Evolutionary conservation across 768 basidiomycete genomes (phyloP).

Genomic region (Panaeolus cyanescens): DNA sequence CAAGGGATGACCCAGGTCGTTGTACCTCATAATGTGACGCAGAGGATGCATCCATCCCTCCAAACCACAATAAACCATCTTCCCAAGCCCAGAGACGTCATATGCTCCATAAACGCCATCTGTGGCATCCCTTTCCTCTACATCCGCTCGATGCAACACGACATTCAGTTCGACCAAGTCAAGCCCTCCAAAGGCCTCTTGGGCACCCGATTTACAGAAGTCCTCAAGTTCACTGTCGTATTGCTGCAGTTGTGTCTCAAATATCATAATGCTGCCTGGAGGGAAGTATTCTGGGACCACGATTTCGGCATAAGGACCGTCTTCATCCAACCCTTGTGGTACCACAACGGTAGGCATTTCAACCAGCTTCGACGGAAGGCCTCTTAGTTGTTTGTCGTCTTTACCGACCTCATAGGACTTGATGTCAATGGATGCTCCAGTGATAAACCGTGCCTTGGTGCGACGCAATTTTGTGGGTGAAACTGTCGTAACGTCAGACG

Average conservation of each 20-base stretch:
- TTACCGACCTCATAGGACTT: constrained; percentile 54
- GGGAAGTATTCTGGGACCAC: constrained; percentile 87
- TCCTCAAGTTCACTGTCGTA: constrained; percentile 70
- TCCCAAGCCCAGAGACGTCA: constrained; percentile 72
- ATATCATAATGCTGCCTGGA: constrained; percentile 94
- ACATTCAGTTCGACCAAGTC: constrained; percentile 89
- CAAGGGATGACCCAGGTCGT: constrained; percentile 92
- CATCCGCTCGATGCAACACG: constrained; percentile 82
- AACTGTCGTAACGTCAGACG: constrained; percentile 46
- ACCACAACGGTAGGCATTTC: constrained; percentile 62
- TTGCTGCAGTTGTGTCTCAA: constrained; percentile 81
- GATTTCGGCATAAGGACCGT: constrained; percentile 77
- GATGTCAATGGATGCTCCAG: constrained; percentile 77
- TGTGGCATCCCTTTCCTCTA: constrained; percentile 91
- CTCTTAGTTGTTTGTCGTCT: constrained; percentile 59
- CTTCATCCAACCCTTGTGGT: constrained; percentile 62
- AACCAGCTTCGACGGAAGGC: constrained; percentile 70
- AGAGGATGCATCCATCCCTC: constrained; percentile 97
- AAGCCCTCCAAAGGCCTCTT: constrained; percentile 71
- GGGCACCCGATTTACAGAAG: constrained; percentile 71
- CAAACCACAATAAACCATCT: constrained; percentile 87
- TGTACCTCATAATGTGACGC: constrained; percentile 80
- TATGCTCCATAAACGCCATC: constrained; percentile 81
- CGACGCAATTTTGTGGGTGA: constrained; percentile 82
- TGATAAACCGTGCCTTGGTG: constrained; percentile 77